Conservation (phyloP, 305 asterid genomes). For the Ilex paraguariensis region DNA sequence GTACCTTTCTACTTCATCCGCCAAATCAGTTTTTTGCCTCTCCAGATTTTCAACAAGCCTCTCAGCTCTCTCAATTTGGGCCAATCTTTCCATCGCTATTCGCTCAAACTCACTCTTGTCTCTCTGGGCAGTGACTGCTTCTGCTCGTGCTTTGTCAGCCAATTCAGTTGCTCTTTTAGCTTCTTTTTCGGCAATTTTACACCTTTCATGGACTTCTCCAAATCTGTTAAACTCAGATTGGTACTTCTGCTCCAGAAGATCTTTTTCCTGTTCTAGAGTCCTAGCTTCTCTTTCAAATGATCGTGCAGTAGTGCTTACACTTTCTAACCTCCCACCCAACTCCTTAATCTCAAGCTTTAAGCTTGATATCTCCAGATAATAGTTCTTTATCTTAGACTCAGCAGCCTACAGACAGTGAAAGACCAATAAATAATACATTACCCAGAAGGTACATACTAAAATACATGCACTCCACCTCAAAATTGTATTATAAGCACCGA, state of each 20-base stretch:
- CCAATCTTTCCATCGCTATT: constrained; percentile 70
- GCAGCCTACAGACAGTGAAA: constrained; percentile 60
- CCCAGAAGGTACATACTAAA: not conserved
- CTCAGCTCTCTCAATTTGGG: constrained; percentile 75
- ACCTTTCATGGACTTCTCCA: constrained; percentile 79
- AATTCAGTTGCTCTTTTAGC: constrained; percentile 76
- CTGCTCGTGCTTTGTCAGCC: constrained; percentile 89
- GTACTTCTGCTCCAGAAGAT: constrained; percentile 80
- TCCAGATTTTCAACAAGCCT: constrained; percentile 63
- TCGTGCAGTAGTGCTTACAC: constrained; percentile 45
- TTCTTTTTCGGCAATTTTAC: constrained; percentile 76
- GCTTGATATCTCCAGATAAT: constrained; percentile 54
- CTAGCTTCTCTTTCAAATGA: constrained; percentile 77
- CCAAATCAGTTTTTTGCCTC: constrained; percentile 59
- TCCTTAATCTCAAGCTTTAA: constrained; percentile 61
- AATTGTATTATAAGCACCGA: no score
- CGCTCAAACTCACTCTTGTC: constrained; percentile 69
- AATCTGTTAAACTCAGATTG: constrained; percentile 58
- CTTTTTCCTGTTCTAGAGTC: constrained; percentile 76
- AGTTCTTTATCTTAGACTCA: constrained; percentile 71
- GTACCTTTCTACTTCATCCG: constrained; percentile 44
- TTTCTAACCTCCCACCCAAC: constrained; percentile 57
- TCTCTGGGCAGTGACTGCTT: constrained; percentile 79
- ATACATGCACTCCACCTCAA: no score
- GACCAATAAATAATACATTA: not conserved